These are phyloP conservation scores for Rozella allomycis DNA, from an alignment of 371 early-diverging fungal genomes.

Conservation along the genomic window DNA sequence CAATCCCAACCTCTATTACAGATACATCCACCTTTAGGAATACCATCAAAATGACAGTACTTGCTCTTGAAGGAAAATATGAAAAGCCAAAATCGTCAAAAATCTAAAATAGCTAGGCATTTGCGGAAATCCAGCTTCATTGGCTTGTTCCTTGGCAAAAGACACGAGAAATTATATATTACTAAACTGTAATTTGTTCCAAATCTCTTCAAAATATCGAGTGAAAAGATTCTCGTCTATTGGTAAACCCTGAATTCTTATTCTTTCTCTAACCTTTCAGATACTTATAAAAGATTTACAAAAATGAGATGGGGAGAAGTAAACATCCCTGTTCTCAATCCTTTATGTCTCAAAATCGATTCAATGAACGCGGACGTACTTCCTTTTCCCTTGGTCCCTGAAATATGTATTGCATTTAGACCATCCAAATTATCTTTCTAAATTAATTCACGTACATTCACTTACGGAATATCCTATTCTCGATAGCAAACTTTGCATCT, in stretches of 20 bases:
- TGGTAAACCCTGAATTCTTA: slow-evolving; percentile 69
- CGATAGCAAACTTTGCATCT: slow-evolving; percentile 38
- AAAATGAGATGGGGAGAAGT: slow-evolving; percentile 86
- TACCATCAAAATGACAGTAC: slow-evolving; percentile 7
- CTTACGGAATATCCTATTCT: slow-evolving; percentile 48
- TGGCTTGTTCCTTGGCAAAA: slow-evolving; percentile 6
- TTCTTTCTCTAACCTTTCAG: slow-evolving; percentile 78
- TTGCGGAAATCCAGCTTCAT: background rate
- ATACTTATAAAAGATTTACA: too few species aligned
- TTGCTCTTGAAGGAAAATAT: slow-evolving; percentile 57
- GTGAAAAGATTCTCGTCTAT: slow-evolving; percentile 50
- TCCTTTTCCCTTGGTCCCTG: slow-evolving; percentile 76
- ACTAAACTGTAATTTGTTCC: slow-evolving; percentile 26
- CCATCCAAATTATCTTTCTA: slow-evolving; percentile 36
- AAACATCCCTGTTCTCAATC: slow-evolving; percentile 36
- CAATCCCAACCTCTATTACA: slow-evolving; percentile 61
- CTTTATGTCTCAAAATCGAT: slow-evolving; percentile 28
- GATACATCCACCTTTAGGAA: slow-evolving; percentile 45
- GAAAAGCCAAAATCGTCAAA: slow-evolving; percentile 67
- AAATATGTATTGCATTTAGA: slow-evolving; percentile 53
- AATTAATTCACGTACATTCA: background rate
- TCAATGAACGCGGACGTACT: slow-evolving; percentile 39
- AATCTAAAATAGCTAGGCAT: slow-evolving; percentile 76
- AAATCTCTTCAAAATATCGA: slow-evolving; percentile 63
- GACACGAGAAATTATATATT: background rate